Conservation (phyloP, 2,329 filamentous ascomycete species). For the Botrytis elliptica region DNA sequence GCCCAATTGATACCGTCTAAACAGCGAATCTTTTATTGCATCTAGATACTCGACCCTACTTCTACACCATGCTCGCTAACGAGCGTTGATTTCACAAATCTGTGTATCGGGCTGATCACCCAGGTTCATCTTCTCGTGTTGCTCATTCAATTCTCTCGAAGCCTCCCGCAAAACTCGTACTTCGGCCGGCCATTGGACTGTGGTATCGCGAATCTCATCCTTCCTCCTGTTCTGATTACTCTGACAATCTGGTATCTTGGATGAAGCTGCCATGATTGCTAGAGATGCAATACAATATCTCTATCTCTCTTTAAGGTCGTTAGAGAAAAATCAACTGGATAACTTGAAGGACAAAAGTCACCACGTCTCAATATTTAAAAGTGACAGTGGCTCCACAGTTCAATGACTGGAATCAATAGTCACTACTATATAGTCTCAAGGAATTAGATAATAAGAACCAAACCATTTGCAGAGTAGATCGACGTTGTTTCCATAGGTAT, state of each 20-base stretch:
- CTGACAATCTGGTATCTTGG: not conserved
- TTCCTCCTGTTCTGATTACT: not conserved
- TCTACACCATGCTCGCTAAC: not conserved
- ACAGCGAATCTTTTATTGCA: not conserved
- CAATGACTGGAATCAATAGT: not conserved
- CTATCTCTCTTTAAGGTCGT: not conserved
- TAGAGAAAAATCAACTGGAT: not conserved
- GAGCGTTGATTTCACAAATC: not conserved
- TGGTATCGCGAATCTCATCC: too few species aligned
- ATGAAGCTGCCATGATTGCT: not conserved
- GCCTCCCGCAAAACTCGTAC: not conserved
- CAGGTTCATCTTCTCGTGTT: not conserved
- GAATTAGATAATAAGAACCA: not conserved
- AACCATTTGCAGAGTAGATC: not conserved
- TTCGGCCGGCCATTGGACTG: not conserved
- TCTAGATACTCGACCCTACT: not conserved
- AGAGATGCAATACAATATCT: too few species aligned
- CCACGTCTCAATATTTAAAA: not conserved
- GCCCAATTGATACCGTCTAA: not conserved
- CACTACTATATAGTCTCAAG: not conserved
- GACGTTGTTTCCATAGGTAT: not conserved
- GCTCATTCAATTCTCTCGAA: not conserved
- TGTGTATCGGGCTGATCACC: not conserved
- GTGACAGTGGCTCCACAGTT: not conserved
- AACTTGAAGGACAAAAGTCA: not conserved